Base-by-base conservation (phyloP, 768 basidiomycete species). In the Hygrocybe coccinea region DNA sequence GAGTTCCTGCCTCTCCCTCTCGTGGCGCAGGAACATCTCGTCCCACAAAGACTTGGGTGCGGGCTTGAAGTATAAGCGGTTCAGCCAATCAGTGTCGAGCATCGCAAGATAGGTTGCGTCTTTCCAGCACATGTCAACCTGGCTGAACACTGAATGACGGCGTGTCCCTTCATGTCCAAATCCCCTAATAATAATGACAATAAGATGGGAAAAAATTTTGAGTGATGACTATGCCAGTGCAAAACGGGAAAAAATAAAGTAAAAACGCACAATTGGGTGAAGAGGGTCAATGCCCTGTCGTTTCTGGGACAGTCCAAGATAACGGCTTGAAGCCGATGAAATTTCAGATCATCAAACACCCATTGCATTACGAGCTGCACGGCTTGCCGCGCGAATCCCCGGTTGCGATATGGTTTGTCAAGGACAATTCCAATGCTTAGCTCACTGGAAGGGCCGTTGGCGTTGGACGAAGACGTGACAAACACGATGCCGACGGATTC, bases 101-200 rank as follows among this genome's bases (percentile, higher is more conserved):
- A 87, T 74, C 6, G 77, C 83, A 34, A 86, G 67, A 59, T 81
- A 80, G 1, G 80, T 83, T 22, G 80, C 78, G 56, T 86, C 83
- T 59, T 77, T 82, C 82, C 81, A 86, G 45, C 75, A 68, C 1
- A 62, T 52, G 1, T 71, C 72, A 54, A 76, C 57, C 4, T 74
- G 70, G 57, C 76, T 76, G 62, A 67, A 79, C 52, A 82, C 79
- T 0, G 80, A 75, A 43, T 80, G 75, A 33, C 85, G 79, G 41
- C 79, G 77, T 8, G 75, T 80, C 45, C 87, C 87, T 67, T 89
- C 87, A 56, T 83, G 79, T 6, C 66, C 66, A 62, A 89, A 87
- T 8, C 81, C 80, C 53, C 80, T 82, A 57, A 19, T 57, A 25
- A 48, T 14, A 38, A 29, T 33, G 3, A 17, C 35, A 51, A 21